Evolutionary conservation across 208 protist species (phyloP).

Genomic region (Leishmania major): DNA sequence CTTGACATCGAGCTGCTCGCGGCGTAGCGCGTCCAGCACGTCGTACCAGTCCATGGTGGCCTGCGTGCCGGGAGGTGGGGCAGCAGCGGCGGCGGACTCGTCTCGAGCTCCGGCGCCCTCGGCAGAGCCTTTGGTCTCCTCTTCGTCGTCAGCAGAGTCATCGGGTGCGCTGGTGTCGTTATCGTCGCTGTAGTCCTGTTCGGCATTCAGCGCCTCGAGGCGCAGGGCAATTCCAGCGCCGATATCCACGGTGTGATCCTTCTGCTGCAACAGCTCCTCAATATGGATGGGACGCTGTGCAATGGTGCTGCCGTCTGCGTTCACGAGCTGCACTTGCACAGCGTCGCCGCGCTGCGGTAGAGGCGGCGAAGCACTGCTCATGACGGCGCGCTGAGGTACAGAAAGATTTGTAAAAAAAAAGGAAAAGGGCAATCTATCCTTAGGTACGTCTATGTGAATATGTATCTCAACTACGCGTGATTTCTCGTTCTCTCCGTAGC

Average conservation of each 20-base stretch:
- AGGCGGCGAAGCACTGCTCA: neutral
- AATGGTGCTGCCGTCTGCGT: conserved; percentile 48
- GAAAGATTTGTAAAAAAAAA: neutral
- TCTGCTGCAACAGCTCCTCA: conserved; percentile 62
- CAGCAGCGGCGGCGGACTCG: neutral
- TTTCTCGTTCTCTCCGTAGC: neutral
- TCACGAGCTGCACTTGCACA: conserved; percentile 78
- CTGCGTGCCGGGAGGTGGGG: conserved; percentile 30
- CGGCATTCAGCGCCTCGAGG: conserved; percentile 65
- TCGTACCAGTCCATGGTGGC: conserved; percentile 55
- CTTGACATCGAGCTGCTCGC: conserved; percentile 41
- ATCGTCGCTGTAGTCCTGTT: conserved; percentile 46
- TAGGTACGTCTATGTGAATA: conserved; percentile 1
- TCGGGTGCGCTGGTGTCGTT: conserved; percentile 30
- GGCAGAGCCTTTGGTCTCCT: neutral
- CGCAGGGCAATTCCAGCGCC: conserved; percentile 65
- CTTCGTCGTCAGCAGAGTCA: conserved; percentile 1
- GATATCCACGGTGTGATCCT: conserved; percentile 53
- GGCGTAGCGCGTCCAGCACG: conserved; percentile 57
- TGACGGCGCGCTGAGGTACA: neutral
- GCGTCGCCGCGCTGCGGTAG: conserved; percentile 11
- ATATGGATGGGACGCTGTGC: conserved; percentile 66
- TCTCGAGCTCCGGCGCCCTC: neutral
- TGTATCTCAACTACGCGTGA: neutral
- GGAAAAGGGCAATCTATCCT: neutral